Conservation (phyloP, 2,329 filamentous ascomycete species). For the Phyllosticta citrichinensis region DNA sequence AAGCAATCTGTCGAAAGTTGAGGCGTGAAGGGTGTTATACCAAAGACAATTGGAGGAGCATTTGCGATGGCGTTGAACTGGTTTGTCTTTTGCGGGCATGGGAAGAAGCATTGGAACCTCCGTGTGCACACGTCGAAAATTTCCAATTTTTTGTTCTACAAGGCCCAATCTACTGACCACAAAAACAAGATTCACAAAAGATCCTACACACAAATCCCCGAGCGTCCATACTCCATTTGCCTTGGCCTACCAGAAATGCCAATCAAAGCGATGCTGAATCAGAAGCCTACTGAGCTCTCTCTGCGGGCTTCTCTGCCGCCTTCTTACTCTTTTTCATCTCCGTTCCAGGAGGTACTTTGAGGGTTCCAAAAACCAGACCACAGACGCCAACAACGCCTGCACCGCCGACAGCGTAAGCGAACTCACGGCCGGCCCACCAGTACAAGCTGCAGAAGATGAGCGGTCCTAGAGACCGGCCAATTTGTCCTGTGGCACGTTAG, state of each 20-base stretch:
- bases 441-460: conserved; percentile 89
- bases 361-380: conserved; percentile 56
- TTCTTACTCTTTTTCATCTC: conserved; percentile 15
- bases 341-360: conserved; percentile 53
- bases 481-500: conserved; percentile 53
- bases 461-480: conserved; percentile 77
- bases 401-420: conserved; percentile 73
- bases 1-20: background rate
- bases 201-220: background rate
- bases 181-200: background rate
- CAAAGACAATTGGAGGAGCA: background rate
- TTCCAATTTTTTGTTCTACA: background rate
- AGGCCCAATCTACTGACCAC: background rate
- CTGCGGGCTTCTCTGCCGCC: background rate
- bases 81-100: background rate
- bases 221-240: background rate
- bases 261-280: background rate
- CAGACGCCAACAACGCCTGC: conserved; percentile 68
- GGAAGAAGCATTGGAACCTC: background rate
- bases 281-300: background rate
- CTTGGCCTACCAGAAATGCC: background rate
- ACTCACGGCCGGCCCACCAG: conserved; percentile 92
- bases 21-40: background rate
- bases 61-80: background rate
- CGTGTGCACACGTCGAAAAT: background rate